These are phyloP conservation scores for Rutstroemia sydowiana DNA, from an alignment of 2,329 filamentous ascomycete genomes.

Conservation along the genomic window DNA sequence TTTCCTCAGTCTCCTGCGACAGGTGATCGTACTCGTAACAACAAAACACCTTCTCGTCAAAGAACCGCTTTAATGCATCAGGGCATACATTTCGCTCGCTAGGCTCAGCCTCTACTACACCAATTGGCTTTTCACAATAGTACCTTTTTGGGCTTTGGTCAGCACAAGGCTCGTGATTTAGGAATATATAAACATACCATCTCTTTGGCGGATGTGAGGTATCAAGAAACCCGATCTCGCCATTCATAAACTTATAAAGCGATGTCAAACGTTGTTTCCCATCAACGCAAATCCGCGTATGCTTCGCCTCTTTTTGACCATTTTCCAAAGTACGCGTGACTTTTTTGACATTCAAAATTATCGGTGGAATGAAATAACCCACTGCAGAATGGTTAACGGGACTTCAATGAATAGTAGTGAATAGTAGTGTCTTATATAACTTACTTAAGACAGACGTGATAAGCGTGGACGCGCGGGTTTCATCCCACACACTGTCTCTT, in stretches of 20 bases:
- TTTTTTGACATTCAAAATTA: constrained; percentile 37
- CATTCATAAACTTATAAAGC: constrained; percentile 37
- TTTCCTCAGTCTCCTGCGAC: constrained; percentile 36
- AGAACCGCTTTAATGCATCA: constrained; percentile 30
- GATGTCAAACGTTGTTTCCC: constrained; percentile 42
- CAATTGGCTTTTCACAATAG: constrained; percentile 24
- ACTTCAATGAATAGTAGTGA: not conserved
- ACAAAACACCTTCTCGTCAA: constrained; percentile 35
- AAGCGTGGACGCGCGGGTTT: constrained; percentile 25
- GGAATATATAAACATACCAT: constrained; percentile 30
- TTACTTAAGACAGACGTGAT: constrained; percentile 28
- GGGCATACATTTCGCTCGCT: constrained; percentile 31
- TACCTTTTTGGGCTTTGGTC: constrained; percentile 16
- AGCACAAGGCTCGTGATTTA: not conserved
- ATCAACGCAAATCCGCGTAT: constrained; percentile 35
- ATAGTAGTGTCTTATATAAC: not conserved
- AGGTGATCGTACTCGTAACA: constrained; percentile 37
- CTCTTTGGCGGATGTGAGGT: constrained; percentile 31
- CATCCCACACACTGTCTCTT: constrained; percentile 39
- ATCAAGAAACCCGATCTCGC: constrained; percentile 38
- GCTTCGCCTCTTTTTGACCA: constrained; percentile 16
- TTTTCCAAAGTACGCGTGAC: constrained; percentile 11
- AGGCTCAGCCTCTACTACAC: constrained; percentile 18
- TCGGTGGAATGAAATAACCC: constrained; percentile 37
- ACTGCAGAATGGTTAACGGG: constrained; percentile 18